These are phyloP conservation scores for Xylaria sp. DNA, from an alignment of 2,329 filamentous ascomycete species.

Conservation along the genomic window DNA sequence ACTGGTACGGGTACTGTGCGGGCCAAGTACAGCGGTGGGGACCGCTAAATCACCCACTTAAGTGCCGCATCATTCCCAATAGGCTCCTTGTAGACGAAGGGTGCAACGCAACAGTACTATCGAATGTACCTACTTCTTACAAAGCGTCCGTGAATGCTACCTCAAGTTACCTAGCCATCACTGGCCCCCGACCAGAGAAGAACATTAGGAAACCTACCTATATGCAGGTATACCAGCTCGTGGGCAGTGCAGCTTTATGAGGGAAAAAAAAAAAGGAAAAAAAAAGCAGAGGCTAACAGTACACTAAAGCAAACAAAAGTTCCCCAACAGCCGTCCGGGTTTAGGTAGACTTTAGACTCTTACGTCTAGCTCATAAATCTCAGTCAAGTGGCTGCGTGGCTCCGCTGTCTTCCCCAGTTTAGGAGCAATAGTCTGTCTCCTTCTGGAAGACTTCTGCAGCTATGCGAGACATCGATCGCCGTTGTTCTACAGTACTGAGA, in stretches of 20 bases:
- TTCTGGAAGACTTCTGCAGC: slow-evolving; percentile 19
- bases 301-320: neutral
- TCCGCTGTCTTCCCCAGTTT: slow-evolving; percentile 20
- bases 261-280: neutral
- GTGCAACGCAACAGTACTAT: too few relatives aligned
- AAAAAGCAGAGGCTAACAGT: neutral
- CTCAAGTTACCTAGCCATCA: neutral
- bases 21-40: neutral
- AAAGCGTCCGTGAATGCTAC: neutral
- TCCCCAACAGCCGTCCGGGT: neutral
- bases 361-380: neutral
- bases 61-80: too few relatives aligned
- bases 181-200: neutral
- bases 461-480: slow-evolving; percentile 31
- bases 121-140: neutral
- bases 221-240: neutral
- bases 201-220: too few relatives aligned
- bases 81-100: too few relatives aligned
- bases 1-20: slow-evolving; percentile 9
- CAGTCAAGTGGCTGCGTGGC: slow-evolving; percentile 27
- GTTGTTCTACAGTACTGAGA: neutral
- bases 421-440: slow-evolving; percentile 1
- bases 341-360: neutral
- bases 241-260: neutral
- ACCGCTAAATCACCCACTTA: neutral